Conservation (phyloP, 129 eudicot genomes). For the Saposhnikovia divaricata region DNA sequence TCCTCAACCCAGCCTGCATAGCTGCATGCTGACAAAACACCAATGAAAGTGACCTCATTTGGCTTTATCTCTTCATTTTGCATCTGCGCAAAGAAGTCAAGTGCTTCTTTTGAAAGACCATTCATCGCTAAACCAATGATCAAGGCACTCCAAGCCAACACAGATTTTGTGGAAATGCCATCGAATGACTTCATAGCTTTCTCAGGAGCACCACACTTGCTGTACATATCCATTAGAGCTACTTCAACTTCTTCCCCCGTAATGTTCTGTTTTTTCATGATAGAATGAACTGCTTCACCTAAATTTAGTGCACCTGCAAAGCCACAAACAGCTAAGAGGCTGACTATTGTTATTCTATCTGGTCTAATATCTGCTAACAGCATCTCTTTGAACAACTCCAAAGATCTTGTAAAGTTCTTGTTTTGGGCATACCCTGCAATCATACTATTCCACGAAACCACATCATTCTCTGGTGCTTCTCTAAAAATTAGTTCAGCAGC, state of each 20-base stretch:
- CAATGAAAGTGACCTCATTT: slow-evolving; percentile 23
- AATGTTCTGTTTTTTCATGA: slow-evolving; percentile 13
- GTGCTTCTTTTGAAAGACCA: slow-evolving; percentile 21
- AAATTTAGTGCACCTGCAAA: slow-evolving; percentile 12
- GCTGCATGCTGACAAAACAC: slow-evolving; percentile 27
- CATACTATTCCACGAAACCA: slow-evolving; percentile 32
- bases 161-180: slow-evolving; percentile 15
- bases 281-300: slow-evolving; percentile 16
- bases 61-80: slow-evolving; percentile 17
- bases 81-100: slow-evolving; percentile 20
- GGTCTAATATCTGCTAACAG: not conserved
- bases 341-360: slow-evolving; percentile 11
- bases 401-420: slow-evolving; percentile 17
- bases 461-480: slow-evolving; percentile 20
- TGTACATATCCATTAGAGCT: slow-evolving; percentile 28
- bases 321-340: slow-evolving; percentile 11
- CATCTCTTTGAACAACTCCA: slow-evolving; percentile 19
- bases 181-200: slow-evolving; percentile 23
- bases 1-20: slow-evolving; percentile 26
- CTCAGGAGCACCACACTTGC: slow-evolving; percentile 25
- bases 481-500: slow-evolving; percentile 3
- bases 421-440: slow-evolving; percentile 26
- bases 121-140: slow-evolving; percentile 24
- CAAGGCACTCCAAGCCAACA: slow-evolving; percentile 24
- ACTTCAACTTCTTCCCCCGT: slow-evolving; percentile 15